Conservation (phyloP, 139 green algal genomes). For the Volvox reticuliferus region DNA sequence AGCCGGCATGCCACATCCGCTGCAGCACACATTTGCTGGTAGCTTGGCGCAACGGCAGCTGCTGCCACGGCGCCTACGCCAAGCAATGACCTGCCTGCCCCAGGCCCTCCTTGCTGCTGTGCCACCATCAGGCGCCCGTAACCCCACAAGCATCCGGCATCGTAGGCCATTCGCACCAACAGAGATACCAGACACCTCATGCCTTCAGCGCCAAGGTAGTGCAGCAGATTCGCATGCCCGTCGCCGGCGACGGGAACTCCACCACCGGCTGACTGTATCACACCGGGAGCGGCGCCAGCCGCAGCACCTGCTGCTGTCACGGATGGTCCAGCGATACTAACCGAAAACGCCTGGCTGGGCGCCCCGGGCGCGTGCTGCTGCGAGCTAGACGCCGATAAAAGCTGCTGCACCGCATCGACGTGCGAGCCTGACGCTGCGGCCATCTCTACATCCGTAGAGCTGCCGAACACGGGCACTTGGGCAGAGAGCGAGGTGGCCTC, state of each 20-base stretch:
- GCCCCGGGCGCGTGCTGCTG: neutral
- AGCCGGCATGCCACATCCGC: conserved; percentile 35
- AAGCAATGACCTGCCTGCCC: neutral
- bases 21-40: neutral
- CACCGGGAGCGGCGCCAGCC: neutral
- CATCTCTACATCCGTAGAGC: conserved; percentile 28
- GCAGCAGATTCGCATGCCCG: neutral
- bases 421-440: neutral
- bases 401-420: neutral
- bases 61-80: neutral
- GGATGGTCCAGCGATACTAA: neutral
- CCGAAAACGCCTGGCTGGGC: neutral
- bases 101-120: neutral
- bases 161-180: conserved; percentile 41
- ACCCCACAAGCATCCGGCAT: conserved; percentile 45
- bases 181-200: conserved; percentile 42
- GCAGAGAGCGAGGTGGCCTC: neutral
- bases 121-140: conserved; percentile 5
- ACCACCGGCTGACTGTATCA: too few relatives aligned
- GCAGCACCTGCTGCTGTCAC: neutral
- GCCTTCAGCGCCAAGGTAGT: neutral
- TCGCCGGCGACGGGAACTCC: neutral
- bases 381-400: too few relatives aligned
- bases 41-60: neutral
- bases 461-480: neutral